phyloP scores from a whole-genome alignment of 805 yeast species.

The Dipodascus geniculatus region DNA sequence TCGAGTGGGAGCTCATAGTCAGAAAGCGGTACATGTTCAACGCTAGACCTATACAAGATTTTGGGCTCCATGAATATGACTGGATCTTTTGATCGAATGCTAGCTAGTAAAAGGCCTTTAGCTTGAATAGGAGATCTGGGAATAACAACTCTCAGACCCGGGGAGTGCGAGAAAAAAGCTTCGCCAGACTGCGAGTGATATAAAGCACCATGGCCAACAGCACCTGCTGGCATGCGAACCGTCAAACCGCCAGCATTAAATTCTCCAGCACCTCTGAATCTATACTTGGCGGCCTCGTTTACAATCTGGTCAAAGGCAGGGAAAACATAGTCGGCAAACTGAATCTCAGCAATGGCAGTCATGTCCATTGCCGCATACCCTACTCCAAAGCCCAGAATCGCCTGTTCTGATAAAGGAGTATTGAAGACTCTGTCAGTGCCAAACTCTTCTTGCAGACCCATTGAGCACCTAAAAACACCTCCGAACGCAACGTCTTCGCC shows the following conservation, averaged over 20 bases:
- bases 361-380: conserved; percentile 84
- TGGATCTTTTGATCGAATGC: conserved; percentile 92
- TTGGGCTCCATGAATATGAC: conserved; percentile 88
- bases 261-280: conserved; percentile 87
- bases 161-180: conserved; percentile 89
- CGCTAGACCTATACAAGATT: conserved; percentile 71
- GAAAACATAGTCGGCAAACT: conserved; percentile 95
- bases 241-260: conserved; percentile 82
- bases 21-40: conserved; percentile 70
- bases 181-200: conserved; percentile 93
- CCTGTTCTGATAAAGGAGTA: conserved; percentile 94
- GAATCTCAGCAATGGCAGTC: conserved; percentile 87
- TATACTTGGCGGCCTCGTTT: conserved; percentile 92
- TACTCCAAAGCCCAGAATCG: conserved; percentile 76
- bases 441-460: conserved; percentile 79
- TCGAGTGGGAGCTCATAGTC: conserved; percentile 82
- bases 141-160: conserved; percentile 83
- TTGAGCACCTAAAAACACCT: conserved; percentile 88
- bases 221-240: conserved; percentile 94
- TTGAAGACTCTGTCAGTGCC: conserved; percentile 81
- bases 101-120: conserved; percentile 80
- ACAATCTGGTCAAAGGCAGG: conserved; percentile 92
- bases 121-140: conserved; percentile 88
- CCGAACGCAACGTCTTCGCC: conserved; percentile 97
- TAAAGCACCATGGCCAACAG: conserved; percentile 95